A percentile compares a stretch with the other conserved stretches of the same genome.
Evolutionary conservation across 2,329 filamentous ascomycete species (phyloP).

Genomic region (Aureobasidium melanogenum): DNA sequence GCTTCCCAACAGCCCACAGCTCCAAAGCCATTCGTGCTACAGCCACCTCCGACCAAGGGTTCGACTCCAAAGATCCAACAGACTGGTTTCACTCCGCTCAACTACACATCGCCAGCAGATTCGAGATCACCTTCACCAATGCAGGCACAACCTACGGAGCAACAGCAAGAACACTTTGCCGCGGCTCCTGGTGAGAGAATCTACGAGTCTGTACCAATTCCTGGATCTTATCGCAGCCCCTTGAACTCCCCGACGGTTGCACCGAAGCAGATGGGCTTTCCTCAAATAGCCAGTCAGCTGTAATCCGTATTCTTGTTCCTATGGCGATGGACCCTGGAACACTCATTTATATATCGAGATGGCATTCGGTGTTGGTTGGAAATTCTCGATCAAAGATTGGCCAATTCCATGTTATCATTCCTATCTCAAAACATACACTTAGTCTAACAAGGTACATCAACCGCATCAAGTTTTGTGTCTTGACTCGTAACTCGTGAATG

Average conservation of each 20-base stretch:
- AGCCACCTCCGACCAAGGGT: constrained; percentile 70
- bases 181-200: constrained; percentile 71
- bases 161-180: constrained; percentile 54
- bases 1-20: constrained; percentile 33
- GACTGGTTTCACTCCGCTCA: constrained; percentile 50
- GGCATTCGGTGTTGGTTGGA: not conserved
- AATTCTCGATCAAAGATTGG: too few species aligned
- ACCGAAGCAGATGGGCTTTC: constrained; percentile 2
- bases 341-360: not conserved
- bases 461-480: not conserved
- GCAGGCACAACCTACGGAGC: constrained; percentile 31
- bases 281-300: not conserved
- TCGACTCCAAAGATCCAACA: constrained; percentile 64
- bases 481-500: not conserved
- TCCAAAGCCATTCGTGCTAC: constrained; percentile 67
- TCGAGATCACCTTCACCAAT: not conserved
- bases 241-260: constrained; percentile 10
- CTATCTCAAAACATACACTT: not conserved
- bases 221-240: constrained; percentile 57
- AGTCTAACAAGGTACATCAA: not conserved
- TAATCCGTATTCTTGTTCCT: not conserved
- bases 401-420: not conserved
- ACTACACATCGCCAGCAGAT: constrained; percentile 15
- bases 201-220: constrained; percentile 82
- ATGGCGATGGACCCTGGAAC: not conserved